Evolutionary conservation across 78 protist genomes (phyloP).

Genomic region (Dictyostelium firmibasis): DNA sequence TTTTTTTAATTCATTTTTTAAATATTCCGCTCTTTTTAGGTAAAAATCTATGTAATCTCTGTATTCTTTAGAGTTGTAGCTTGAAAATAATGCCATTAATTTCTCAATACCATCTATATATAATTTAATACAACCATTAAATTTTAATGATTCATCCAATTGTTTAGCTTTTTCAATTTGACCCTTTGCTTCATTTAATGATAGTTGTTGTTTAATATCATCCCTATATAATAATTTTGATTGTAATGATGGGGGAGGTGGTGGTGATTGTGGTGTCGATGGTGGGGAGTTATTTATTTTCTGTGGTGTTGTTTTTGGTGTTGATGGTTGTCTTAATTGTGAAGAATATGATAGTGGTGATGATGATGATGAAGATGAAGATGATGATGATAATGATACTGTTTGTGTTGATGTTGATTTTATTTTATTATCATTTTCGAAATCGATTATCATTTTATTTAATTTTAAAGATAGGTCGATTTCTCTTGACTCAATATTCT

Average conservation of each 20-base stretch:
- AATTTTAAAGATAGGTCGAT: neutral
- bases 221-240: neutral
- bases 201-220: neutral
- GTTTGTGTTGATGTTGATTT: neutral
- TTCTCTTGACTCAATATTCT: neutral
- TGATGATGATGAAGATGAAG: neutral
- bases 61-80: slow-evolving; percentile 6
- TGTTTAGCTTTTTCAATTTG: slow-evolving; percentile 33
- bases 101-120: slow-evolving; percentile 68
- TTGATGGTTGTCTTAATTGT: neutral
- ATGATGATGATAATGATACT: neutral
- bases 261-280: neutral
- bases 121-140: neutral
- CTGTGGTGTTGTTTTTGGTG: neutral
- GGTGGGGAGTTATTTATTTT: neutral
- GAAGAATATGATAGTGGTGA: neutral
- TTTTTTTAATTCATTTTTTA: slow-evolving; percentile 1
- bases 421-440: neutral
- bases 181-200: neutral
- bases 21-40: slow-evolving; percentile 49
- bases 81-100: slow-evolving; percentile 10
- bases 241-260: neutral
- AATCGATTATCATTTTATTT: neutral
- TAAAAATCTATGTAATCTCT: slow-evolving; percentile 28
- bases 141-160: slow-evolving; percentile 16